phyloP scores from a whole-genome alignment of 2,329 filamentous ascomycete species.

The Botrytis galanthina region DNA sequence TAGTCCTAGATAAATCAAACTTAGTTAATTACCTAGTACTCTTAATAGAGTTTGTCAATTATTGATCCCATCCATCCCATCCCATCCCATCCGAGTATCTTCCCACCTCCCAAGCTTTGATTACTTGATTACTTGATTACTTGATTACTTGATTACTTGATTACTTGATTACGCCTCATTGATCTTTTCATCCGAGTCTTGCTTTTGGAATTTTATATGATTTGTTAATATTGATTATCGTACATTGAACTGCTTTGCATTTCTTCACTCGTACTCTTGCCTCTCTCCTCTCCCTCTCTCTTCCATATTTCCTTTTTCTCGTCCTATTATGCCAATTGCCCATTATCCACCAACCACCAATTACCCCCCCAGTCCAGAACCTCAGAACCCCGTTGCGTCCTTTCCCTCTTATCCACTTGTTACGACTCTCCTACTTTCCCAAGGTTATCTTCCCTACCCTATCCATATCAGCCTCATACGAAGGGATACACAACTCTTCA shows the following conservation, averaged over 20 bases:
- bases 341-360: neutral
- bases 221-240: neutral
- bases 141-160: no score
- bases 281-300: neutral
- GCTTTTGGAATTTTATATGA: neutral
- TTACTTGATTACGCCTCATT: neutral
- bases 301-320: neutral
- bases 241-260: no score
- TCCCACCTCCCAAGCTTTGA: no score
- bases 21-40: no score
- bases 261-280: no score
- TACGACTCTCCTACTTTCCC: conserved; percentile 14
- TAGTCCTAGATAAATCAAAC: neutral
- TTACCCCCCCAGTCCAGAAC: neutral
- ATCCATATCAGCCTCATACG: conserved; percentile 19
- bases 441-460: conserved; percentile 6
- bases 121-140: no score
- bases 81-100: rapidly evolving
- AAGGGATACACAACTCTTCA: conserved; percentile 17
- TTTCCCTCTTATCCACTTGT: conserved; percentile 19
- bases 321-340: neutral
- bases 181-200: neutral
- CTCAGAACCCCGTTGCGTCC: neutral
- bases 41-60: neutral
- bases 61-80: neutral